Base-by-base conservation (phyloP, 2,329 filamentous ascomycete species). In the Aspergillus carbonarius region DNA sequence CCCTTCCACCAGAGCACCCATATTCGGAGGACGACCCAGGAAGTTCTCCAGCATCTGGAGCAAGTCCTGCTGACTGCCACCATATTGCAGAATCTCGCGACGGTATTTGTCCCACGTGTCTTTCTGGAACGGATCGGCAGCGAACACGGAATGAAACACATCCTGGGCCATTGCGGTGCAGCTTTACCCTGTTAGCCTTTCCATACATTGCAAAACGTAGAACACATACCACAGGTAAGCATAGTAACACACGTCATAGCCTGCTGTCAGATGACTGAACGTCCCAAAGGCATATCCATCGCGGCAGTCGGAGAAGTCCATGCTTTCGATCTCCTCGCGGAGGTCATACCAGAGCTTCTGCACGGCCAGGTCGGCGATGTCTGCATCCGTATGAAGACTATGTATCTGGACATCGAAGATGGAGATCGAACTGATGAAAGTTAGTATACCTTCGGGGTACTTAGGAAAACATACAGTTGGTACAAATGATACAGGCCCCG, bases 161-260 rank as follows among this genome's bases (percentile, higher is more conserved):
- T 96, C 91, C 25, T 88, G 84, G 20, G 87, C 90, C 77, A 93
- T 95, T 17, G 95, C 91, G 73, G 91, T 85, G 1, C 88, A 91
- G 63, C 53, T 55, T 15, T n/a, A 2, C 17, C 5, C n/a, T 10
- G 40, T 54, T 37, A 54, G 52, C 1, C 10, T 7, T 2, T n/a
- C 13, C 17, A 0, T 20, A 30, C 9, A n/a, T 23, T 27, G 20
- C 23, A 8, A 10, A 12, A 18, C 18, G 52, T n/a, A 12, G 17
- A 13, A 25, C 15, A 32, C 53, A 55, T 55, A 55, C 53, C 85
- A 88, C 34, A 83, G 70, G 63, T 83, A 82, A 51, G 80, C 81
- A 74, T 95, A 95, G 78, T 93, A 93, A 44, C 90, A 90, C 30
- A 91, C 90, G 73, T 93, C 91, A 69, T 95, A 95, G 1, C 91